Base-by-base conservation (phyloP, 352 stramenopile genomes). In the Bremia lactucae region DNA sequence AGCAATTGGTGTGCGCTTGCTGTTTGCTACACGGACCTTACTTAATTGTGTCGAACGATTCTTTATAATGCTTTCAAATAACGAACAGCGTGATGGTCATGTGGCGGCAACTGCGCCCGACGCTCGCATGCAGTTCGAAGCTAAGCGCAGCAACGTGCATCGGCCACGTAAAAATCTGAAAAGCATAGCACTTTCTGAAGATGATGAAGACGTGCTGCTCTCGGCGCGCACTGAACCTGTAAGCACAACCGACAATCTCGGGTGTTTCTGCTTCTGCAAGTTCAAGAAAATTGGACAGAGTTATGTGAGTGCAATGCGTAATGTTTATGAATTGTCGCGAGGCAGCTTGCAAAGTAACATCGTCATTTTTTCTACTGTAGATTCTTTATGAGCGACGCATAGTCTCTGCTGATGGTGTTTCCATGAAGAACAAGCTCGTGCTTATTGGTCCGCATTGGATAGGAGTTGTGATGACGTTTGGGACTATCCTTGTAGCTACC, bases 381-480 rank as follows among this genome's bases (percentile, higher is more conserved):
- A 61, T 85, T 31, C 58, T 83, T 6, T 52, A 60, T 36, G 69
- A 85, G 24, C 65, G 59, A 16, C 55, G 59, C 14, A 41, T 51
- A 10, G 23, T 59, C 5, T 28, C 54, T 14, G 18, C 34, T 16
- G 42, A 68, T 36, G 62, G 66, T n/a, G 28, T 44, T 8, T 55
- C 51, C 14, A 36, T 43, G 24, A 36, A 56, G 18, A 58, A 51
- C 11, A 58, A 62, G 33, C 33, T 78, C 10, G 34, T 87, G 22
- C 42, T 89, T 40, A 59, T 93, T 2, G 80, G 80, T 0, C 80
- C 80, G 3, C 75, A 93, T 46, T 93, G 78, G 77, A 75, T 86
- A 40, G 78, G 78, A 24, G 76, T 87, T 21, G 31, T 88, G 31
- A 61, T 82, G 28, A 89, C 75, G 13, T 34, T 83, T 20, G 38